Percentiles rank a stretch among this genome's conserved stretches.
These are phyloP conservation scores for Penicillium oxalicum DNA, from an alignment of 2,329 filamentous ascomycete genomes.

Conservation along the genomic window DNA sequence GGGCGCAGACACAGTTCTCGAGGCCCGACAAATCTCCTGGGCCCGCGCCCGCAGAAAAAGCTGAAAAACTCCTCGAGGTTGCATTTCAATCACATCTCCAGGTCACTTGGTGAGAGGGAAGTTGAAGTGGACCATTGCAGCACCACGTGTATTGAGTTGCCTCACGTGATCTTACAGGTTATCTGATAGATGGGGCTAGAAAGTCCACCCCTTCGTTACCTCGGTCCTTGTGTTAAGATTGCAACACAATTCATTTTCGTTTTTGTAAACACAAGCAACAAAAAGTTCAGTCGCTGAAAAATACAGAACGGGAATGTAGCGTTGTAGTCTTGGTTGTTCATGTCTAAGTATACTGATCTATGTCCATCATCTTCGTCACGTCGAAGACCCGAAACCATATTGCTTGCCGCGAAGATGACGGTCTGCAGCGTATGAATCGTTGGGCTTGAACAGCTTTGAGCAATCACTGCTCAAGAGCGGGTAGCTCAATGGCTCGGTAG, in stretches of 20 bases:
- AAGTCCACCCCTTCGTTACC: too few species aligned
- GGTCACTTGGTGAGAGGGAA: constrained; percentile 3
- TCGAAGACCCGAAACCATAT: too few species aligned
- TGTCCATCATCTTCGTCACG: too few species aligned
- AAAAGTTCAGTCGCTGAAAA: too few species aligned
- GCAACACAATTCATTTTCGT: too few species aligned
- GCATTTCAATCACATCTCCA: constrained; percentile 25
- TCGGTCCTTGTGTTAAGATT: too few species aligned
- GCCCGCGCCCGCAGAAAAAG: constrained; percentile 13
- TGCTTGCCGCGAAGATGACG: neutral
- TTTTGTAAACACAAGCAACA: too few species aligned
- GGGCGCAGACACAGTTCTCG: constrained; percentile 4
- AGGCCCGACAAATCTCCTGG: constrained; percentile 5
- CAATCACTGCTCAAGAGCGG: constrained; percentile 37
- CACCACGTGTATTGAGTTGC: constrained; percentile 8
- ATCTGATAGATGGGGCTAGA: too few species aligned
- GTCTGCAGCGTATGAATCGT: neutral
- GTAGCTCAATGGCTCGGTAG: constrained; percentile 46
- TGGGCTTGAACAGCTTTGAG: neutral
- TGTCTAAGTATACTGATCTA: too few species aligned
- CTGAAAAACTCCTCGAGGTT: constrained; percentile 21
- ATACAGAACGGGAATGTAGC: too few species aligned
- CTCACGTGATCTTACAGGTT: too few species aligned
- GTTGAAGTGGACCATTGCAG: neutral
- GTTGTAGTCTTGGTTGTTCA: too few species aligned